Evolutionary conservation across 805 yeast species (phyloP), one percentile per base, ranked within the genome.

Genomic region (Saccharomyces paradoxus): DNA sequence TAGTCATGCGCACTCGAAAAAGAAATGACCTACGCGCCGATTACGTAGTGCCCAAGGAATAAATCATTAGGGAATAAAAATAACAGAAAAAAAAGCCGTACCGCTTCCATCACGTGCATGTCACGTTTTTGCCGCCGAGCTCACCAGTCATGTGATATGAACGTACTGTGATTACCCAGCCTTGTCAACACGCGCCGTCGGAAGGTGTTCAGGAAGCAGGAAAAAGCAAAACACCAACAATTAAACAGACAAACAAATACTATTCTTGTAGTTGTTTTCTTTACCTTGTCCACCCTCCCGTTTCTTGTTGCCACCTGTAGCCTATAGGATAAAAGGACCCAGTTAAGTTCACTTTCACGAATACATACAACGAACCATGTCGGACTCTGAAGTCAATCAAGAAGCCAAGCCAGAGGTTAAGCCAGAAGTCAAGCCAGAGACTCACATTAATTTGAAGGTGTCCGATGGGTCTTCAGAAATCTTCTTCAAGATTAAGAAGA

Each of bases 381-480:
- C 70, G 21, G 69, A 66, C 53, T 54, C 63, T 30, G 53, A 29
- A 32, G 44, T 37, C 44, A 50, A 54, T 22, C 70, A 66, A 51
- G 77, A 74, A 41, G 57, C 63, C 41, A 73, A 73, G 55, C 73
- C 72, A 53, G 76, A 74, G 50, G 68, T 74, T 57, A 72, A 73
- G 66, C 74, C 81, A 56, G 83, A 80, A 50, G 76, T 76, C 64
- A 81, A 81, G 65, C 74, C 81, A 52, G 91, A 86, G 65, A 87
- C 90, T 46, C 97, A 90, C 74, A 87, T 94, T 72, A 90, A 89
- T 77, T 76, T 94, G 73, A 90, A 89, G 72, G 99, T 94, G 50
- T 84, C 96, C 37, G 99, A 94, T 71, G 96, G 96, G 50, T 79
- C 86, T 53, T 86, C 96, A 22, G 99, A 94, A 71, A 91, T 94